Conservation (phyloP, 163 green algal species). For the Chloromonas sp. region DNA sequence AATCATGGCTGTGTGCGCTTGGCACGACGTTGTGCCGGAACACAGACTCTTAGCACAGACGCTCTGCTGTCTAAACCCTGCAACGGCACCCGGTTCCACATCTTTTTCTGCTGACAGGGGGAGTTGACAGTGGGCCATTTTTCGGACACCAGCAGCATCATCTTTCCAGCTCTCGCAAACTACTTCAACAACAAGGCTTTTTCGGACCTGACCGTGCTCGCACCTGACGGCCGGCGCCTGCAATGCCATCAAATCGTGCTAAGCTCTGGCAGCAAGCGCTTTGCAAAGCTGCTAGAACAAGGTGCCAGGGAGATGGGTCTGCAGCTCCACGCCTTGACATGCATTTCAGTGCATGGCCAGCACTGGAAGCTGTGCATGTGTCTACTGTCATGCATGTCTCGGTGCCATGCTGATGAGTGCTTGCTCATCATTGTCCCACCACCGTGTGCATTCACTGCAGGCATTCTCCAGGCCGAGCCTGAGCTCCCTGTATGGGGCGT, state of each 20-base stretch:
- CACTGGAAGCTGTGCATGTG: too few relatives aligned
- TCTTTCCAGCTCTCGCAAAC: slow-evolving; percentile 11
- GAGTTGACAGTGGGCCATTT: background rate
- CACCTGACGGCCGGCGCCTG: slow-evolving; percentile 30
- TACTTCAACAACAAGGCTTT: slow-evolving; percentile 40
- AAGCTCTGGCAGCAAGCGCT: slow-evolving; percentile 23
- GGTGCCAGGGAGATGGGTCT: background rate
- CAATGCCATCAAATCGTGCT: slow-evolving; percentile 43
- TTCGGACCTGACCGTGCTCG: slow-evolving; percentile 34
- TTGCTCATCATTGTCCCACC: too few relatives aligned
- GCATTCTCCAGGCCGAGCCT: background rate
- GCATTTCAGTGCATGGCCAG: background rate
- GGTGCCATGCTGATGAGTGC: too few relatives aligned
- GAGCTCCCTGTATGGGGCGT: slow-evolving; percentile 48
- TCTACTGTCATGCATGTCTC: too few relatives aligned
- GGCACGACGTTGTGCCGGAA: too few relatives aligned
- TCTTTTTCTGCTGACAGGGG: background rate
- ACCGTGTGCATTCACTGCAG: too few relatives aligned
- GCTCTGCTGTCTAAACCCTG: too few relatives aligned
- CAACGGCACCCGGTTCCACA: too few relatives aligned
- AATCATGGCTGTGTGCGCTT: too few relatives aligned
- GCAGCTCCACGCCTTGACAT: background rate
- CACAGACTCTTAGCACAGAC: too few relatives aligned
- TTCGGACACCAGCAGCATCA: background rate
- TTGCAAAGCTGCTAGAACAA: slow-evolving; percentile 34